Conservation (phyloP, 2,329 filamentous ascomycete species). For the Hirsutella thompsonii region DNA sequence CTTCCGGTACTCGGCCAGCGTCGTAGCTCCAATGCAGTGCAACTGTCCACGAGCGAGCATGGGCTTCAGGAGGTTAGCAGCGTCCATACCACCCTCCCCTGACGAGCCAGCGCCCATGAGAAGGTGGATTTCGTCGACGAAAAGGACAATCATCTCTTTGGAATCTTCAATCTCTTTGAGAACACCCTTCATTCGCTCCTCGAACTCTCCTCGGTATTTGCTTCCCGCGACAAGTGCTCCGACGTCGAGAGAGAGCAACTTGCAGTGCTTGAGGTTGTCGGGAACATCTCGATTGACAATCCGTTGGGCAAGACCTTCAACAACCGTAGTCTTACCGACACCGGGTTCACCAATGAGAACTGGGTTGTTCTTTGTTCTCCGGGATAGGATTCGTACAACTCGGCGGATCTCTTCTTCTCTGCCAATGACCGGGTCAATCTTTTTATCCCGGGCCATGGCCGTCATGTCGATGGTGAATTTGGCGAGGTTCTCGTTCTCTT, state of each 20-base stretch:
- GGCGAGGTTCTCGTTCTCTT: constrained; percentile 88
- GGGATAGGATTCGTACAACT: constrained; percentile 81
- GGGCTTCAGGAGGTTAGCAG: constrained; percentile 91
- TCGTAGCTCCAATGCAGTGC: constrained; percentile 96
- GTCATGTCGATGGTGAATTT: constrained; percentile 99
- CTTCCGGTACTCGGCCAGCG: constrained; percentile 88
- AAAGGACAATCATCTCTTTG: constrained; percentile 93
- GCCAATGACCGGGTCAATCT: constrained; percentile 94
- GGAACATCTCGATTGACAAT: constrained; percentile 97
- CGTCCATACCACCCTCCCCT: constrained; percentile 97
- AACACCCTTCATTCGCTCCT: constrained; percentile 98
- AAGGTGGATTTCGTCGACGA: constrained; percentile 97
- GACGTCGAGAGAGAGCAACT: constrained; percentile 86
- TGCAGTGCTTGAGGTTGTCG: constrained; percentile 87
- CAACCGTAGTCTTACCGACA: constrained; percentile 96
- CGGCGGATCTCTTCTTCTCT: constrained; percentile 91
- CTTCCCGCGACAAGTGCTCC: constrained; percentile 90
- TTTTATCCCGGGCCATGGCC: constrained; percentile 86
- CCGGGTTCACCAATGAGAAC: constrained; percentile 95
- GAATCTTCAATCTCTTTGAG: constrained; percentile 92
- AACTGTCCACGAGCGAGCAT: constrained; percentile 95
- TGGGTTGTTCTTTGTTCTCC: constrained; percentile 96
- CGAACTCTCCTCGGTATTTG: constrained; percentile 97
- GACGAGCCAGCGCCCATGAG: constrained; percentile 94
- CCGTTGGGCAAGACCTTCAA: constrained; percentile 87